phyloP scores from a whole-genome alignment of 192 early-diverging fungal species.

The Coemansia sp. region DNA sequence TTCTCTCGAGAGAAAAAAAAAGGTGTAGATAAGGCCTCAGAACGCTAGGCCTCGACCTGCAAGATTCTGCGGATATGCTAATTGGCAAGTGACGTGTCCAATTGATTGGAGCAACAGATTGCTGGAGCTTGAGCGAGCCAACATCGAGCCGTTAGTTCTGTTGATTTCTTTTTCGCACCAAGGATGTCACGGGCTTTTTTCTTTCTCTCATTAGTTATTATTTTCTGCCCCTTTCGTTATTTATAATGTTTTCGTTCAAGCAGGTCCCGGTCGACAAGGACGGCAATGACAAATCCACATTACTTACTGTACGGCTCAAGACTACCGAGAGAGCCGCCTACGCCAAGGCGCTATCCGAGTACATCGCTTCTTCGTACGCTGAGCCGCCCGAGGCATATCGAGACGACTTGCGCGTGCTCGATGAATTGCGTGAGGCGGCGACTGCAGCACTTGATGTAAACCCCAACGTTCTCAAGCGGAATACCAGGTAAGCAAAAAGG shows the following conservation, averaged over 20 bases:
- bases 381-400: conserved; percentile 85
- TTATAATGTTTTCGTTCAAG: conserved; percentile 34
- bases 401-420: conserved; percentile 82
- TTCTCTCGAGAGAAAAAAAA: not conserved
- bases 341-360: conserved; percentile 56
- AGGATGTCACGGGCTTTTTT: not conserved
- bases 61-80: not conserved
- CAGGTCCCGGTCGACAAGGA: conserved; percentile 32
- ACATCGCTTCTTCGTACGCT: conserved; percentile 77
- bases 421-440: conserved; percentile 74
- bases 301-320: conserved; percentile 44
- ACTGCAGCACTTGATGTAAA: conserved; percentile 60
- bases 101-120: not conserved
- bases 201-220: not conserved
- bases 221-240: not conserved
- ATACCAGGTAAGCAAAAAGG: conserved; percentile 40
- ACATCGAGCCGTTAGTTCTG: not conserved
- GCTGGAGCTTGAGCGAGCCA: not conserved
- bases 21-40: not conserved
- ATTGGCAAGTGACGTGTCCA: not conserved
- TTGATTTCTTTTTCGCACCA: not conserved
- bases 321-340: conserved; percentile 42
- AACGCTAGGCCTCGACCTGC: not conserved
- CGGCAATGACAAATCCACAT: conserved; percentile 33
- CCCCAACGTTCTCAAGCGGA: conserved; percentile 67